Evolutionary conservation across 495 filamentous ascomycete species (phyloP), one percentile per base, ranked within the genome.

Genomic region (Penicillium paxilli): DNA sequence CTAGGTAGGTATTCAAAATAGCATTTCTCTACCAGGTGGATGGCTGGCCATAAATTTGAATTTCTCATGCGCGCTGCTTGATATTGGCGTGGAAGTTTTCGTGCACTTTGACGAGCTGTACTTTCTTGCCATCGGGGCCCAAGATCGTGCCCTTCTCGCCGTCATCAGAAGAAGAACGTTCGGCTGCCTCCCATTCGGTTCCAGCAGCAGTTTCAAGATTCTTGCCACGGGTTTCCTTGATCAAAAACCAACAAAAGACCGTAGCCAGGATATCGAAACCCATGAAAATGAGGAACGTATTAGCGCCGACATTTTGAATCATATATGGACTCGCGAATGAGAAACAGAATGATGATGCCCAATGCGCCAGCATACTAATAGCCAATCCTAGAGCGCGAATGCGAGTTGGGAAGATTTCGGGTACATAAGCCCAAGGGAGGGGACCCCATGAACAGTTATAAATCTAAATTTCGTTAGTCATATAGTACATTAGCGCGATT

Each of bases 301-400:
- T 64, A 0, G 57, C 64, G 21, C 64, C 60, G 2, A 66, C 54
- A 20, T 64, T 62, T 2, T 51, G 20, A 38, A 66, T 64, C 64
- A 66, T 64, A 30, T 66, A 66, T 11, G 57, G 63, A 50, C 63
- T 64, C 22, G 63, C 52, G 37, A 66, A 66, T 6, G 60, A 61
- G 51, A 66, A 66, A 44, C 63, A 66, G 54, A 66, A 66, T 10
- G 60, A 66, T 11, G 63, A 60, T 35, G 63, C 63, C 60, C 60
- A 66, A 21, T 64, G 60, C 16, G 63, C 63, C 23, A 66, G 51
- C 60, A 66, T 66, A 40, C 60, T 66, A 33, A 66, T 45, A 42
- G 57, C 63, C 38, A 66, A 28, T 2, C 65, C 65, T 1, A 66
- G 52, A 10, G 65, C 63, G 21, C 65, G 57, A 37, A 64, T 64